Evolutionary conservation across 352 stramenopile genomes (phyloP), one percentile per base, ranked within the genome.

Genomic region (Phytophthora capsici): DNA sequence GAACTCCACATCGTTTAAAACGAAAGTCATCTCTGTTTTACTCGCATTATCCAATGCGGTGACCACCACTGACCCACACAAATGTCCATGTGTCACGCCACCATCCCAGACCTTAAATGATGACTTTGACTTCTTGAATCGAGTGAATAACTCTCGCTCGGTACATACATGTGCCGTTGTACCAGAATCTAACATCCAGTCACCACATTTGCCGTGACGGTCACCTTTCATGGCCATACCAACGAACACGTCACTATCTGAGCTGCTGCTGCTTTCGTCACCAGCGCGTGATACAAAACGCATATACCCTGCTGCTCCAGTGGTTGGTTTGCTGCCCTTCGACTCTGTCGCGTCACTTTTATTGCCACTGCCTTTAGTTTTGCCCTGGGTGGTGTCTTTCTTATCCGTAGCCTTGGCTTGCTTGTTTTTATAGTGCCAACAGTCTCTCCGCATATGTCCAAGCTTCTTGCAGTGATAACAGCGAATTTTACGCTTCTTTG

Each of bases 101-200:
- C 50, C 50, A 8, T 48, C 49, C 49, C 49, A 57, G 3, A 41
- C 50, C 12, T 32, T 48, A 13, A 57, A 57, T 36, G 49, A 47
- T 34, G 49, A 10, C 2, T 47, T 57, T 4, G 49, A 57, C 36
- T 49, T 32, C 5, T 58, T 58, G 1, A 58, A 43, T 10, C 51
- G 41, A 4, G 38, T 43, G n/a, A 58, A 58, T 2, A 10, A 6
- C 1, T 58, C 51, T 6, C 32, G 30, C 25, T 50, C 22, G 2
- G 8, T 48, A 10, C 37, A 58, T 4, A 50, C 51, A 32, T 58
- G 51, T 14, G 38, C 28, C 10, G 51, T 17, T 6, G 51, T 20
- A n/a, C 51, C 51, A 2, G 37, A 58, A 17, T 50, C 51, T n/a
- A 58, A 17, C 51, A 58, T 37, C 51, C 51, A 48, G 16, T 38